phyloP scores from a whole-genome alignment of 1,284 basidiomycete species.

The Rhodofomes roseus region DNA sequence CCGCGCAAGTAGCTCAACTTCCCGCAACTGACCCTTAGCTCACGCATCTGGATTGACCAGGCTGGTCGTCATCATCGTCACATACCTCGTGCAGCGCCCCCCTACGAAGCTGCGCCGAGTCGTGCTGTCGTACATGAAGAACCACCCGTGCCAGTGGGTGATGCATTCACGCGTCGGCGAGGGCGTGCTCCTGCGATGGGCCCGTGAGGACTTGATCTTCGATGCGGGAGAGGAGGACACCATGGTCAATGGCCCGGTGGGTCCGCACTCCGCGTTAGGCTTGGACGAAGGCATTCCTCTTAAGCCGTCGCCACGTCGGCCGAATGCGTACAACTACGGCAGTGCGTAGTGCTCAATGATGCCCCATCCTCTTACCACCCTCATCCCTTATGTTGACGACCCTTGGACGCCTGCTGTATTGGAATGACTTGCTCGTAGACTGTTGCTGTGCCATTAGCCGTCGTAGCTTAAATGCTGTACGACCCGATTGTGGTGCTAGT shows the following conservation, averaged over 20 bases:
- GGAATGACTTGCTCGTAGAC: background rate
- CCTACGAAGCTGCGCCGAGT: slow-evolving; percentile 22
- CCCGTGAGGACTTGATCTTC: slow-evolving; percentile 30
- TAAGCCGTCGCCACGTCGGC: slow-evolving; percentile 28
- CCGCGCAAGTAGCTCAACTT: background rate
- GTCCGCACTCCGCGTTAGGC: slow-evolving; percentile 16
- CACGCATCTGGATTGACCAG: slow-evolving; percentile 6
- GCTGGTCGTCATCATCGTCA: slow-evolving; percentile 13
- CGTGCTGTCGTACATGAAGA: slow-evolving; percentile 21
- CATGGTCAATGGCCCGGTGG: slow-evolving; percentile 27
- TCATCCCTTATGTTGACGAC: background rate
- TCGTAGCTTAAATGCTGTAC: background rate
- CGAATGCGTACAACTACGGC: background rate
- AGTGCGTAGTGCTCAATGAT: background rate
- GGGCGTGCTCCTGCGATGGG: slow-evolving; percentile 32
- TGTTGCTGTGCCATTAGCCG: background rate
- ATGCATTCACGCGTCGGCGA: slow-evolving; percentile 31
- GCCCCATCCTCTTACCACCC: background rate
- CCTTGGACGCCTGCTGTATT: background rate
- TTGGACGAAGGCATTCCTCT: slow-evolving; percentile 32
- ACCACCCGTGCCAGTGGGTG: slow-evolving; percentile 22
- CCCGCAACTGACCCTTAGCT: background rate
- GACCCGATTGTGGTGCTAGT: background rate
- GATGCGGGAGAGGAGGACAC: slow-evolving; percentile 29
- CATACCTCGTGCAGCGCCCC: slow-evolving; percentile 26